phyloP scores from a whole-genome alignment of 2,329 filamentous ascomycete species.

The Apiospora aurea region DNA sequence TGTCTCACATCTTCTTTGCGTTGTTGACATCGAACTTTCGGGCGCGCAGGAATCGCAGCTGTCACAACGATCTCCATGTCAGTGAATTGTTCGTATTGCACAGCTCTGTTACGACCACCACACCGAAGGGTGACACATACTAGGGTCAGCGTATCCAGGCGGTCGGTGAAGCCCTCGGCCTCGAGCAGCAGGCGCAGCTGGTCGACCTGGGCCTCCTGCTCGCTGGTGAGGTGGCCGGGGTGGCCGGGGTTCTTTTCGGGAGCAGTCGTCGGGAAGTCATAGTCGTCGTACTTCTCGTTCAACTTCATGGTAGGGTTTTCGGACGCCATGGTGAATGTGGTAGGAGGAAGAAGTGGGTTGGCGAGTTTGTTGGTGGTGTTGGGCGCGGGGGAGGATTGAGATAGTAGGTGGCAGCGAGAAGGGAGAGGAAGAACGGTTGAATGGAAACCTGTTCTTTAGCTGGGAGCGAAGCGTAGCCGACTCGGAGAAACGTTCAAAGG shows the following conservation, averaged over 20 bases:
- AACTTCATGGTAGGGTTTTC: conserved; percentile 57
- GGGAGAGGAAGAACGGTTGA: not conserved
- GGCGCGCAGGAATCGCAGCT: conserved; percentile 90
- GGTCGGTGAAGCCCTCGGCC: conserved; percentile 79
- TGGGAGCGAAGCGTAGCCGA: conserved; percentile 4
- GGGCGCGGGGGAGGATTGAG: conserved; percentile 1
- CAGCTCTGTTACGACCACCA: not conserved
- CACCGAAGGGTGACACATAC: conserved; percentile 57
- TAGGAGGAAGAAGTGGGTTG: conserved; percentile 12
- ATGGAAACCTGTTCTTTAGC: conserved; percentile 14
- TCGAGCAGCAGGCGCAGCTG: conserved; percentile 89
- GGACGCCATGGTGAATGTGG: conserved; percentile 35
- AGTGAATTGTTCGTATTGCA: not conserved
- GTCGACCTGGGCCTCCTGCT: conserved; percentile 88
- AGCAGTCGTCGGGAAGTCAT: conserved; percentile 86
- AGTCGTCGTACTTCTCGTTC: conserved; percentile 94
- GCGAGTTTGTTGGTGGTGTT: conserved; percentile 15
- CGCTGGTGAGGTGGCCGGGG: conserved; percentile 83
- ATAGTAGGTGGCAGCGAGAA: not conserved
- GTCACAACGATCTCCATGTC: conserved; percentile 30
- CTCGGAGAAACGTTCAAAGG: not conserved
- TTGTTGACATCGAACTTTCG: conserved; percentile 91
- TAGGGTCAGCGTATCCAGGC: conserved; percentile 91
- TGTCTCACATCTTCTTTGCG: conserved; percentile 83
- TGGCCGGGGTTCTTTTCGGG: conserved; percentile 77